Base-by-base conservation (phyloP, 208 protist species). In the Leishmania braziliensis region DNA sequence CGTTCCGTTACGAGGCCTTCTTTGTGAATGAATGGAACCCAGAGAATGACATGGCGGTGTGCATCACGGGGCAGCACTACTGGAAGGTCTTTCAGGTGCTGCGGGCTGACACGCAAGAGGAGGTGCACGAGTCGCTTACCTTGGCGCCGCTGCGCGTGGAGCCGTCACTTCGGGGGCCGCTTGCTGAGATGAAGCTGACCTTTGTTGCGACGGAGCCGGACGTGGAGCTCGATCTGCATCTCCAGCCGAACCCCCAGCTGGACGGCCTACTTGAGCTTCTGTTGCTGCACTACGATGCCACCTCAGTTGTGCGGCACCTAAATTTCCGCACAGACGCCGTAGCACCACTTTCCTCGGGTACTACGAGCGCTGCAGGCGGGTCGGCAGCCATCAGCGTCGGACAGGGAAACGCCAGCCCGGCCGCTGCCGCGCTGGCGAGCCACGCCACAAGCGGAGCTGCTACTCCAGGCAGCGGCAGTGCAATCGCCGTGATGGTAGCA, bases 21-120 rank as follows among this genome's bases (percentile, higher is more conserved):
- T 96, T 97, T 80, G 88, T 95, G 36, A 97, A 97, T 77, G 92
- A 91, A 79, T 86, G 89, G 60, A 97, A 97, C 79, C 87, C 90
- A 3, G 95, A 96, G 81, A 97, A 97, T 74, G 95, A 97, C 83
- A 96, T 97, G 76, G 85, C 92, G 23, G 93, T 94, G 20, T 80
- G 87, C 56, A 81, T 97, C 12, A 93, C 80, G 29, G 95, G 95
- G 43, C 89, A 95, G 85, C 90, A 95, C 84, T 97, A 96, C 86
- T 91, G 89, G 88, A 95, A 96, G 78, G 84, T 94, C 16, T 95
- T 97, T 83, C 87, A 93, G 60, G 80, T 95, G 16, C 86, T 87
- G 16, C 79, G 77, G 53, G 88, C 83, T 53, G 88, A 91, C 76
- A 89, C 84, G 8, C 77, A 81, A 33, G 87, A 90, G 74, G 81